phyloP scores from a whole-genome alignment of 768 basidiomycete genomes.

The Lactarius indigo region DNA sequence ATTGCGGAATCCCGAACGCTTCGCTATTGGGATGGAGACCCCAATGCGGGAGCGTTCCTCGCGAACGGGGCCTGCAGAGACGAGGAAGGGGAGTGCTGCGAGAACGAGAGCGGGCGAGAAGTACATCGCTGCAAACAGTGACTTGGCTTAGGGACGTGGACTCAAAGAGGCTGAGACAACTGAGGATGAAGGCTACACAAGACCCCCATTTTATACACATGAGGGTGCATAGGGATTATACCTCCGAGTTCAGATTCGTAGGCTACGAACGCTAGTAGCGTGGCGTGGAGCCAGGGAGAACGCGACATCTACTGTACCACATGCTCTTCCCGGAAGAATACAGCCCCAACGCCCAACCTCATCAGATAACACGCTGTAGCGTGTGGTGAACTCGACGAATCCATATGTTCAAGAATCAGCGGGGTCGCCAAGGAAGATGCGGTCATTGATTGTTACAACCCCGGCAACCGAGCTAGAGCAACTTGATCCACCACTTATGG shows the following conservation, averaged over 20 bases:
- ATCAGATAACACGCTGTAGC: background rate
- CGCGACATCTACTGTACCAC: background rate
- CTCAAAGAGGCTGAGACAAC: background rate
- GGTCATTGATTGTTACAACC: too few species aligned
- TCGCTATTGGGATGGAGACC: constrained; percentile 8
- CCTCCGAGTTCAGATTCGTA: background rate
- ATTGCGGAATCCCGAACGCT: background rate
- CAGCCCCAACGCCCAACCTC: background rate
- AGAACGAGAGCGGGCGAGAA: constrained; percentile 7
- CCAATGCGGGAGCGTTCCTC: background rate
- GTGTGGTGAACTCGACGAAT: background rate
- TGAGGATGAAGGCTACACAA: background rate
- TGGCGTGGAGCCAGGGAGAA: background rate
- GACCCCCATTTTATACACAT: background rate
- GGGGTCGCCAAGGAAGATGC: background rate
- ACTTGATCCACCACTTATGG: background rate
- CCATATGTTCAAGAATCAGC: background rate
- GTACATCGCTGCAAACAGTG: background rate
- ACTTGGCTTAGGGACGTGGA: background rate
- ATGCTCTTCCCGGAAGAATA: background rate
- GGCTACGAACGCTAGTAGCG: background rate
- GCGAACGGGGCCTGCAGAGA: background rate
- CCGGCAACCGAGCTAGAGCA: background rate
- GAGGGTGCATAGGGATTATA: background rate
- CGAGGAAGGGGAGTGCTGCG: constrained; percentile 10